Evolutionary conservation across 176 grass and related monocot genomes (phyloP), one percentile per base, ranked within the genome.

Genomic region (Alopecurus myosuroides): DNA sequence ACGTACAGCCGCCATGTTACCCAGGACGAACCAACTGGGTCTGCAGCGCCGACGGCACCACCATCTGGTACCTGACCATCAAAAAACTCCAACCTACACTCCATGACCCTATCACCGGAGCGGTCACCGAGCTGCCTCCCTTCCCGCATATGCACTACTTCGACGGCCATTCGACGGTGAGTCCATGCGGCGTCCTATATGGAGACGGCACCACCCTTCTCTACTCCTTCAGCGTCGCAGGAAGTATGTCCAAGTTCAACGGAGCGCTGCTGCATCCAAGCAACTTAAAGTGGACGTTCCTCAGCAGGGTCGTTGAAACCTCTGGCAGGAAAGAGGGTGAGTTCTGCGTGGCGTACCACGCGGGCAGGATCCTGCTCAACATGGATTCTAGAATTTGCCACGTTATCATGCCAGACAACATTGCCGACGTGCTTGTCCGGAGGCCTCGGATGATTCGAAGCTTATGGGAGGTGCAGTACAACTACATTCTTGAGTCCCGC

Each of bases 401-500:
- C 1, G 7, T 31, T 3, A 9, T 39, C 19, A 12, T 9, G 35
- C 14, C 4, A 3, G 18, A 2, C 3, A 9, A 0, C 7, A 9
- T 2, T 3, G 7, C 6, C 19, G 71, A 48, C 9, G 15, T 63
- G 60, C 28, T 63, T 26, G 6, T 63, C 2, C 60, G 6, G 0
- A 31, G 15, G 26, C 28, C 60, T 0, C 31, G 0, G 6, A 14
- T 0, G 26, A 0, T 15, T 0, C 2, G 26, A 35, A 3, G 4
- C 39, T 40, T 6, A n/a, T 7, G 7, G 39, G 39, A n/a, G n/a
- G 39, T 8, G 5, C 39, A 7, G 39, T 15, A 48, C 45, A 48
- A 15, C 64, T 34, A 68, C 15, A 0, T 68, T 7, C 19, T 68
- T 13, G 64, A 68, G 31, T 70, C 20, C 11, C 9, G n/a, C 11